These are phyloP conservation scores for Vaccinium vitisidaea DNA, from an alignment of 148 eudicot species.

Conservation along the genomic window DNA sequence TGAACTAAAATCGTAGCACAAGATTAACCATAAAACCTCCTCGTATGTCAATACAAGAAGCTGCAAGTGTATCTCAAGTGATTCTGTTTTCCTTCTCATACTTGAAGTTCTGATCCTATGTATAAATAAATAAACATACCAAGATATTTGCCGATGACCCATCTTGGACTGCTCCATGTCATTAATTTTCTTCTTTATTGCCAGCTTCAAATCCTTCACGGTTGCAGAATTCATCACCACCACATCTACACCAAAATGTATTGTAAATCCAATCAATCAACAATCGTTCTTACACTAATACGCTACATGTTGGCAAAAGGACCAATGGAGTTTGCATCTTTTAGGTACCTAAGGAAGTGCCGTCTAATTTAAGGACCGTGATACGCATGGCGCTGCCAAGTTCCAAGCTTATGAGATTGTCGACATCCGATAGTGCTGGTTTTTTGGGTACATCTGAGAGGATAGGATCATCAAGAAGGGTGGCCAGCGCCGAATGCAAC, in stretches of 20 bases:
- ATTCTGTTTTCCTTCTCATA: not conserved
- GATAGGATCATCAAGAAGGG: conserved; percentile 72
- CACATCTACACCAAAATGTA: conserved; percentile 49
- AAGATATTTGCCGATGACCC: conserved; percentile 98
- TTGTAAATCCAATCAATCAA: not conserved
- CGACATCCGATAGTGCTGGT: conserved; percentile 75
- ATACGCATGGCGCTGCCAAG: conserved; percentile 97
- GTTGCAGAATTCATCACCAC: conserved; percentile 80
- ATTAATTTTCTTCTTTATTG: conserved; percentile 62
- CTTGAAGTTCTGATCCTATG: not conserved
- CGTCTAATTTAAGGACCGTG: conserved; percentile 73
- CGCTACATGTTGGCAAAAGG: conserved; percentile 29
- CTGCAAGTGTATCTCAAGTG: not conserved
- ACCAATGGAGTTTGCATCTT: not conserved
- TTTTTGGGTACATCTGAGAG: conserved; percentile 77
- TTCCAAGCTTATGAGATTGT: conserved; percentile 79
- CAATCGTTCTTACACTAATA: not conserved
- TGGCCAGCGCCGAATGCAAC: conserved; percentile 55
- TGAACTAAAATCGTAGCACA: not conserved
- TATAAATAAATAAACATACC: conserved; percentile 36
- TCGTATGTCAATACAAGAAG: not conserved
- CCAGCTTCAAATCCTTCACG: conserved; percentile 73
- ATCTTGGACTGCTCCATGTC: conserved; percentile 77
- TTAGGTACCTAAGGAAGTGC: conserved; percentile 62
- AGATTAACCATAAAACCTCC: conserved; percentile 5